Base-by-base conservation (phyloP, 1,284 basidiomycete species). In the Vanrija sp. region DNA sequence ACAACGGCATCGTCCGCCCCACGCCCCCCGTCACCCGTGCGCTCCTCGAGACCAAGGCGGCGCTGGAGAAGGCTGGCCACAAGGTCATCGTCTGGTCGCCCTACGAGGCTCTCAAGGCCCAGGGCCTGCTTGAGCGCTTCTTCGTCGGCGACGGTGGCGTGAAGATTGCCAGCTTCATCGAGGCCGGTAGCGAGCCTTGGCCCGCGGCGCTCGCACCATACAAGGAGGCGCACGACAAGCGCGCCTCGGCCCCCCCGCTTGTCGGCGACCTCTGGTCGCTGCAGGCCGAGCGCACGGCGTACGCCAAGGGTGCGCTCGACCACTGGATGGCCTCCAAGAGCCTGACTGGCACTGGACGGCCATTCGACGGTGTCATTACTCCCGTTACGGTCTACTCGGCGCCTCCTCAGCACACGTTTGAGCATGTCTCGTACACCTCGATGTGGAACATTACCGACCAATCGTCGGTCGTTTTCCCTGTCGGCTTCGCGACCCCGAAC, bases 1-100 rank as follows among this genome's bases (percentile, higher is more conserved):
- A 88, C 63, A 81, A 87, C 65, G 86, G 83, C 1, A 57, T 81
- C 12, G 75, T 83, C 10, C 68, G 77, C n/a, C 89, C 89, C 2
- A 83, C 86, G 57, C 88, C 89, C 0, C 88, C 89, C 0, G 73
- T 90, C 19, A 73, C 67, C 14, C 79, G 88, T 40, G 88, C 84
- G 0, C 72, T 91, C 42, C 77, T 82, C 61, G 78, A 77, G 52
- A 79, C 82, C 1, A 83, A 83, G 66, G 69, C 76, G 1, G 84
- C 86, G 0, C 74, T 92, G 18, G 62, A 81, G 26, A 78, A 75
- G 5, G 85, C 84, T 8, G 88, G 89, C 0, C 87, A 91, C 67
- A 79, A 80, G 65, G 72, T 80, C 7, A 64, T 79, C 53, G 76
- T 76, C 43, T 80, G 74, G 72, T 62, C 66, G 12, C 58, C 64